Evolutionary conservation across 305 asterid genomes (phyloP).

Genomic region (Rubia tinctorum): DNA sequence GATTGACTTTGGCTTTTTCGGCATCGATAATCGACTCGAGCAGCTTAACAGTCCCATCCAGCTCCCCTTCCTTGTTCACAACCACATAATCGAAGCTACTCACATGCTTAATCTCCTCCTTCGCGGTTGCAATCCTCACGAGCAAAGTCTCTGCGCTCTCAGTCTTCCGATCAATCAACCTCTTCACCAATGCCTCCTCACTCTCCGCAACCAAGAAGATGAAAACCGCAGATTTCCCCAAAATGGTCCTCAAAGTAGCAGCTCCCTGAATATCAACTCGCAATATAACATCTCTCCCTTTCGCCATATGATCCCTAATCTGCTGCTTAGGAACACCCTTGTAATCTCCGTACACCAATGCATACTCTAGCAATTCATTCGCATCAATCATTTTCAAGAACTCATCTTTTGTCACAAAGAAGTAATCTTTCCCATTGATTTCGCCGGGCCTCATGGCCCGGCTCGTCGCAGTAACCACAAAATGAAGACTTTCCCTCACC

Average conservation of each 20-base stretch:
- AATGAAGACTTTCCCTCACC: constrained; percentile 66
- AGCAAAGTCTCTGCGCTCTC: constrained; percentile 68
- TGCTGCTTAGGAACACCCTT: constrained; percentile 86
- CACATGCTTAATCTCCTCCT: constrained; percentile 81
- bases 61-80: constrained; percentile 80
- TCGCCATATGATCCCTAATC: constrained; percentile 73
- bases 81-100: constrained; percentile 85
- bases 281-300: constrained; percentile 82
- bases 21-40: constrained; percentile 86
- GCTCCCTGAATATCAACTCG: constrained; percentile 98
- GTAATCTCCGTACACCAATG: constrained; percentile 89
- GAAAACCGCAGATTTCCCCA: constrained; percentile 60
- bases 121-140: constrained; percentile 75
- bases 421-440: constrained; percentile 74
- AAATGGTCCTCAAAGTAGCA: constrained; percentile 56
- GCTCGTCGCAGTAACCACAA: constrained; percentile 84
- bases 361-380: constrained; percentile 77
- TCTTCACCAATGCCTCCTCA: constrained; percentile 90
- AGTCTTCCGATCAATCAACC: constrained; percentile 82
- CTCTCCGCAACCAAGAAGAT: constrained; percentile 91
- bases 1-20: constrained; percentile 86
- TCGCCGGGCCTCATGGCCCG: constrained; percentile 61
- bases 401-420: constrained; percentile 63
- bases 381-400: constrained; percentile 66
- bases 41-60: constrained; percentile 69